A percentile compares a stretch with the other conserved stretches of the same genome.
Evolutionary conservation across 2,329 filamentous ascomycete species (phyloP).

Genomic region (Sporothrix euskadiensis): DNA sequence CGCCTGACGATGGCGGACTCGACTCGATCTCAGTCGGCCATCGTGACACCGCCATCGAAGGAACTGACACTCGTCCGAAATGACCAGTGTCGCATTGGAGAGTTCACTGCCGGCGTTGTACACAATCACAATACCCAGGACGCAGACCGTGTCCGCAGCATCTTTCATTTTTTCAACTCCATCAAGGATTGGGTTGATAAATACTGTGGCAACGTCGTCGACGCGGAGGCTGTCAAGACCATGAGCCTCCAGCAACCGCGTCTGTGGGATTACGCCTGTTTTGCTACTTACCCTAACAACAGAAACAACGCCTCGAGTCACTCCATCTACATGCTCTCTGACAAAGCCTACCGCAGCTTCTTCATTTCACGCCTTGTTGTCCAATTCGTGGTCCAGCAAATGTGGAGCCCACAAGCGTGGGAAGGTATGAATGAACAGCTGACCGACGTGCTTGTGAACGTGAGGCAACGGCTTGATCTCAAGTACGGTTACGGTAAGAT

Average conservation of each 20-base stretch:
- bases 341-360: conserved; percentile 38
- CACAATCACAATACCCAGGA: not conserved
- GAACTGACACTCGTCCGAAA: conserved; percentile 17
- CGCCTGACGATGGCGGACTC: not conserved
- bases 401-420: conserved; percentile 42
- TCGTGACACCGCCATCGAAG: not conserved
- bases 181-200: conserved; percentile 32
- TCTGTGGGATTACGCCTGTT: conserved; percentile 44
- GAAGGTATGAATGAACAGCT: conserved; percentile 36
- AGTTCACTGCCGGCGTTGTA: conserved; percentile 24
- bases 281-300: conserved; percentile 37
- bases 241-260: conserved; percentile 26
- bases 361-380: conserved; percentile 45
- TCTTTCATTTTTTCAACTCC: conserved; percentile 32
- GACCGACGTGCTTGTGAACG: conserved; percentile 33
- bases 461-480: conserved; percentile 33
- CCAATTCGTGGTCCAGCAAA: conserved; percentile 41
- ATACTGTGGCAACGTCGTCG: conserved; percentile 11
- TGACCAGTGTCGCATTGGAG: not conserved
- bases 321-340: conserved; percentile 40
- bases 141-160: conserved; percentile 26
- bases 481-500: conserved; percentile 37
- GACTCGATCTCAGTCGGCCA: not conserved
- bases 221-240: conserved; percentile 10
- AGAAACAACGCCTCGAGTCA: conserved; percentile 38